Percentiles rank a stretch among this genome's conserved stretches.
Evolutionary conservation across 1,284 basidiomycete species (phyloP).

Genomic region (Ustilago trichophora): DNA sequence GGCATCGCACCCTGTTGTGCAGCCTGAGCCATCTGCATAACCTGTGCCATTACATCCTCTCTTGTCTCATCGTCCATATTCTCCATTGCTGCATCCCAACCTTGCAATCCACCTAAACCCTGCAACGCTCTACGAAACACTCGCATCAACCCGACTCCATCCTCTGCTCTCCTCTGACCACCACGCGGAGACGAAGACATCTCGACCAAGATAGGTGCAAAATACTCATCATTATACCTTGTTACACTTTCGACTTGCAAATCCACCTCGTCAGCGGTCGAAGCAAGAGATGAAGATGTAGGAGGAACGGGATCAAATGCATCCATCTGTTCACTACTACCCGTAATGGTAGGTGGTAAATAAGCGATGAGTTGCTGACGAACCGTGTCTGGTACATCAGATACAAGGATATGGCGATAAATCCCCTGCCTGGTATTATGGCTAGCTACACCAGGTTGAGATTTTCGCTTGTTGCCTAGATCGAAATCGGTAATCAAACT

Average conservation of each 20-base stretch:
- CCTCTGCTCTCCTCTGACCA: neutral
- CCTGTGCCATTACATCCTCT: slow-evolving; percentile 49
- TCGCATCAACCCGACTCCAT: slow-evolving; percentile 24
- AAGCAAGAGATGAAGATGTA: neutral
- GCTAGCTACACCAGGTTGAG: slow-evolving; percentile 17
- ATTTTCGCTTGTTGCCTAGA: slow-evolving; percentile 1
- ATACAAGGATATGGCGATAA: slow-evolving; percentile 63
- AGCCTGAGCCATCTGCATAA: slow-evolving; percentile 42
- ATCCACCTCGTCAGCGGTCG: slow-evolving; percentile 1
- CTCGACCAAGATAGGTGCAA: slow-evolving; percentile 32
- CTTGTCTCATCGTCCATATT: slow-evolving; percentile 58
- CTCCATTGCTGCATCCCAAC: slow-evolving; percentile 51
- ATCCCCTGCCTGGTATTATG: slow-evolving; percentile 45
- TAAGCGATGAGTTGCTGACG: slow-evolving; percentile 57
- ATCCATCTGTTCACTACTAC: slow-evolving; percentile 49
- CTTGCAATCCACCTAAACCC: slow-evolving; percentile 26
- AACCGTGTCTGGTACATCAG: slow-evolving; percentile 60
- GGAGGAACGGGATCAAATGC: slow-evolving; percentile 64
- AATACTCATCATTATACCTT: slow-evolving; percentile 60
- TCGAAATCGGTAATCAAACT: slow-evolving; percentile 18
- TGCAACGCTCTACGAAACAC: slow-evolving; percentile 36
- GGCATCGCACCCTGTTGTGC: slow-evolving; percentile 24
- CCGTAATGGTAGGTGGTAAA: slow-evolving; percentile 54
- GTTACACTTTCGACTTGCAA: slow-evolving; percentile 19
- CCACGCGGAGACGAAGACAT: neutral